Base-by-base conservation (phyloP, 306 rosid species). In the Cucumis sativus region DNA sequence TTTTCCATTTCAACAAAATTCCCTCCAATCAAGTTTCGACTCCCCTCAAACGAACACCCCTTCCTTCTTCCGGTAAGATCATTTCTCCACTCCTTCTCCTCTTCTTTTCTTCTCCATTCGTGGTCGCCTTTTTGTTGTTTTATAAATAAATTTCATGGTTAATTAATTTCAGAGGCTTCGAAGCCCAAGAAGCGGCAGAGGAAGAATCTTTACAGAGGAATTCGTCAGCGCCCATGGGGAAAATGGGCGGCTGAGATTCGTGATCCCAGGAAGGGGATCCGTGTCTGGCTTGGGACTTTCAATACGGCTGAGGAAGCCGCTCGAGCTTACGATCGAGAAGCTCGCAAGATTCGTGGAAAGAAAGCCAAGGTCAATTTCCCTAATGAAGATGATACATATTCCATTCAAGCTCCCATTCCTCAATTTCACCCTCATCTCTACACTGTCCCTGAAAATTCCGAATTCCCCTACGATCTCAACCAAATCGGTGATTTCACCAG, bases 231-330 rank as follows among this genome's bases (percentile, higher is more conserved):
- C 17, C 97, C 96, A 0, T 94, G 96, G 98, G 97, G 97, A 0
- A 94, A 94, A 90, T 94, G 98, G 97, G 98, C 97, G 0, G 92
- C 97, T 1, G 97, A 94, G 89, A 94, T 94, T 63, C 96, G 97
- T 30, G 98, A 94, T 43, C 98, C 98, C 0, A 80, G 97, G 39
- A 94, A 94, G 85, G 98, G 97, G 8, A 90, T 89, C 70, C 97
- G 98, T 4, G 98, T 94, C 63, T 92, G 97, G 98, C 86, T 94
- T 6, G 98, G 98, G 5, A 91, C 98, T 20, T 94, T 94, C 86
- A 87, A 87, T 86, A 92, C 98, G 1, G 91, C 97, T 0, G 97
- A 88, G 82, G 98, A 94, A 81, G 98, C 98, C 14, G 98, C 98
- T 12, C 83, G 97, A 51, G 98, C 98, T 79, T 94, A 94, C 55